phyloP scores from a whole-genome alignment of 192 early-diverging fungal genomes.

The Anaeromyces robustus region DNA sequence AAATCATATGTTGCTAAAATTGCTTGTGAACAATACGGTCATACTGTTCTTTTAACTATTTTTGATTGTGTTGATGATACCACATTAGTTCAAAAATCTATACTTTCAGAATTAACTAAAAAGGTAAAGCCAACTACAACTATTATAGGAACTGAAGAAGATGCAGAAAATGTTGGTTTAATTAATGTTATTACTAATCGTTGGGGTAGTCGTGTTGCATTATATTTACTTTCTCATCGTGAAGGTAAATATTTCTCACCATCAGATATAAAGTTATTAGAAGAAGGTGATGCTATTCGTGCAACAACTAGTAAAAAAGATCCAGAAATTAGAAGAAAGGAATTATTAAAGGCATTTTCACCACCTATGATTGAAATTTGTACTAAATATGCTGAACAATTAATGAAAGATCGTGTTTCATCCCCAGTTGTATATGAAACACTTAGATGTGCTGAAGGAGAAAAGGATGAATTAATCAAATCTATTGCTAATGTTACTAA shows the following conservation, averaged over 20 bases:
- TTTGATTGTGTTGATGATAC: conserved; percentile 91
- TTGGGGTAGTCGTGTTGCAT: conserved; percentile 1
- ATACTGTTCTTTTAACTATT: conserved; percentile 62
- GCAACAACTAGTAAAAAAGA: conserved; percentile 71
- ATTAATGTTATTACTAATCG: conserved; percentile 33
- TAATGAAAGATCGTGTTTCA: conserved; percentile 48
- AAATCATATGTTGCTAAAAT: conserved; percentile 67
- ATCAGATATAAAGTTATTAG: conserved; percentile 52
- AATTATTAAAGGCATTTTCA: conserved; percentile 50
- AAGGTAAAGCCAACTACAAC: conserved; percentile 7
- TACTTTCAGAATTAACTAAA: conserved; percentile 37
- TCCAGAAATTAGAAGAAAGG: conserved; percentile 34
- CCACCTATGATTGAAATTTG: conserved; percentile 41
- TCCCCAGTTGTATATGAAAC: conserved; percentile 43
- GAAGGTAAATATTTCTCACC: conserved; percentile 52
- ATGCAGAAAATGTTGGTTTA: conserved; percentile 58
- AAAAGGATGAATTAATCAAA: background rate
- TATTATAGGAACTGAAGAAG: conserved; percentile 22
- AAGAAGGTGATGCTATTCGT: conserved; percentile 48
- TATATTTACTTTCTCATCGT: conserved; percentile 70
- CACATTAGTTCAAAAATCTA: conserved; percentile 58
- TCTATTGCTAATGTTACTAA: background rate
- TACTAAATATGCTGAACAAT: conserved; percentile 23
- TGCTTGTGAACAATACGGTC: conserved; percentile 74
- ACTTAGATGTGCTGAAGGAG: conserved; percentile 12